Evolutionary conservation across 31 red algal species (phyloP), one percentile per base, ranked within the genome.

Genomic region (Odonthalia washingtoniensis): DNA sequence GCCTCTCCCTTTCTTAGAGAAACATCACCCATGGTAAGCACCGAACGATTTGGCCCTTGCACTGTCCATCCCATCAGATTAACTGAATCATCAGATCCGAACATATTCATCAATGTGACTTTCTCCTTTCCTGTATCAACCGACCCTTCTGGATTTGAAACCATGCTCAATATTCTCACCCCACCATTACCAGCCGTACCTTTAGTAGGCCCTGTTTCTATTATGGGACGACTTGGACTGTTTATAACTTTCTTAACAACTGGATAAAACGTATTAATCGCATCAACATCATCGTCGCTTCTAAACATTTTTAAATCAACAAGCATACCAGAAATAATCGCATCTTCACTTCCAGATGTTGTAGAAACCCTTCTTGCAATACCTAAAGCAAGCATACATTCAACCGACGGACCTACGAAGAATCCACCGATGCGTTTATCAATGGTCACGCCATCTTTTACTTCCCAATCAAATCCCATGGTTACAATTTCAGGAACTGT

Each of bases 81-180:
- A 37, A 85, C 82, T 3, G 38, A 57, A 4, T 61, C 69, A 9
- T 0, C 60, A 14, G 16, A 14, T 9, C 82, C 60, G 37, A 57
- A 85, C 67, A 85, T 26, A 73, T 85, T 85, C 67, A 85, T 85
- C 35, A 85, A 26, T 39, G 82, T 74, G 16, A 85, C 39, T 30
- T 74, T 85, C 67, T 85, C 82, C 35, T 34, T 26, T 3, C 82
- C 82, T 3, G 38, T 45, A 74, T 85, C 82, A 65, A 45, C 60
- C 24, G 52, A 61, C 40, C 82, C 82, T 3, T 0, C 42, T 31
- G 82, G 82, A 46, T 85, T 85, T 28, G 30, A 34, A 3, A 85
- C 67, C 24, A 60, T 40, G 21, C 31, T 4, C 34, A 85, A 24
- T 46, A 85, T 45, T 5, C 82, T 45, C 9, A 85, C 77, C 16